Evolutionary conservation across 768 basidiomycete species (phyloP).

Genomic region (Candolleomyces eurysporus): DNA sequence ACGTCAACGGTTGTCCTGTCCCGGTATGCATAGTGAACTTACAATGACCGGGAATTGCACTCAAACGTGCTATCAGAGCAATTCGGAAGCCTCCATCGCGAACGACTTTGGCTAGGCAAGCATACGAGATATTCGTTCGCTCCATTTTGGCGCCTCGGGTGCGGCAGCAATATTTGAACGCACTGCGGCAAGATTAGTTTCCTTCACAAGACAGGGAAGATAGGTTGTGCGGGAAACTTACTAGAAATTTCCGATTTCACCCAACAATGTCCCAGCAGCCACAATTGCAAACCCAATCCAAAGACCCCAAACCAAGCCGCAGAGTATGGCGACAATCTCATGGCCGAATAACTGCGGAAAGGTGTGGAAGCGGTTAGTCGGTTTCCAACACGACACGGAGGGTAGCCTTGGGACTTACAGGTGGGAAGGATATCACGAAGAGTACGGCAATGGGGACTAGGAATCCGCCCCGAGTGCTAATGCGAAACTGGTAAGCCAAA

Average conservation of each 20-base stretch:
- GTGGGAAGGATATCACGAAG: slow-evolving; percentile 86
- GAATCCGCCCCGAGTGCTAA: slow-evolving; percentile 60
- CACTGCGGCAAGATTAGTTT: slow-evolving; percentile 36
- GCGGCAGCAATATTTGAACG: slow-evolving; percentile 79
- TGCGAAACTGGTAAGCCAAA: neutral
- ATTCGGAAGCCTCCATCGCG: slow-evolving; percentile 88
- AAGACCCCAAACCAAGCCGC: slow-evolving; percentile 89
- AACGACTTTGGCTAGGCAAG: slow-evolving; percentile 64
- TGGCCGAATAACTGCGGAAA: slow-evolving; percentile 75
- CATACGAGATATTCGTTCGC: slow-evolving; percentile 53
- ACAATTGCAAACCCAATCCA: slow-evolving; percentile 88
- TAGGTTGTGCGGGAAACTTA: slow-evolving; percentile 32
- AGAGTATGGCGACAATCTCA: slow-evolving; percentile 85
- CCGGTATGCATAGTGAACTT: slow-evolving; percentile 23
- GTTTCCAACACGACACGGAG: neutral
- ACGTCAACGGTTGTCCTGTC: slow-evolving; percentile 6
- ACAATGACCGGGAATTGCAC: slow-evolving; percentile 89
- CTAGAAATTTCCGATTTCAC: slow-evolving; percentile 89
- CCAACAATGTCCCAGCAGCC: slow-evolving; percentile 76
- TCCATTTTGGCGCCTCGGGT: slow-evolving; percentile 76
- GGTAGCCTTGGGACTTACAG: slow-evolving; percentile 37
- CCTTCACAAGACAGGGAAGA: too few relatives aligned
- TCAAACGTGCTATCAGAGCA: slow-evolving; percentile 71
- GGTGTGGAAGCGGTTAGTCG: neutral
- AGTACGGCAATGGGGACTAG: slow-evolving; percentile 77